Evolutionary conservation across 192 early-diverging fungal species (phyloP), one percentile per base, ranked within the genome.

Genomic region (Mortierella alpina): DNA sequence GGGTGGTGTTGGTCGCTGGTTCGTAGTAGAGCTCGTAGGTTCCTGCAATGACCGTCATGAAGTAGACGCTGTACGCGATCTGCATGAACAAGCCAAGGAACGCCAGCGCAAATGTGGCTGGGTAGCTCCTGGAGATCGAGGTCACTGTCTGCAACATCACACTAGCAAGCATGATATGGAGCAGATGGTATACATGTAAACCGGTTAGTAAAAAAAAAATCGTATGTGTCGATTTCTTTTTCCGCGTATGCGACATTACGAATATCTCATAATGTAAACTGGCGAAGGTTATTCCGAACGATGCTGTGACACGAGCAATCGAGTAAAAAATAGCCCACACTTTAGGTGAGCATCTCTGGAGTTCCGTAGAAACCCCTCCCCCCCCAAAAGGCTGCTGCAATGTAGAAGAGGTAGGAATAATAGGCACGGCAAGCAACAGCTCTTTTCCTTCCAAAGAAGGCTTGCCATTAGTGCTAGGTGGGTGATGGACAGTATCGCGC

Each of bases 91-190:
- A 59, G 20, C 91, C 94, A 52, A 85, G 66, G 58, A 95, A 65
- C 49, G 92, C 91, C 22, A 90, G 72, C 0, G 85, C 75, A 13
- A 95, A 84, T 2, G 93, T 95, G 10, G 91, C 92, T 5, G 90
- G 90, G 81, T 88, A 95, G 42, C 83, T 83, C 11, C 82, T 82
- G 31, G 90, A 91, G 48, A 96, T 87, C 4, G 82, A 72, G 59
- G 90, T 90, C 39, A 95, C 91, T 0, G 93, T 91, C 62, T 90
- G 84, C 18, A 96, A 80, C 59, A 97, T 90, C 7, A 89, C 55
- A 50, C 73, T 75, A 65, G 1, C n/a, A 22, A 45, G 50, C 41
- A 50, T 15, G 18, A 46, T 10, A 59, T 6, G 39, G 11, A 42
- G 52, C 8, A 20, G 14, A 41, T 55, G 17, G 17, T n/a, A 17